Evolutionary conservation across 2,329 filamentous ascomycete species (phyloP), one percentile per base, ranked within the genome.

Genomic region (Penicillium sp.): DNA sequence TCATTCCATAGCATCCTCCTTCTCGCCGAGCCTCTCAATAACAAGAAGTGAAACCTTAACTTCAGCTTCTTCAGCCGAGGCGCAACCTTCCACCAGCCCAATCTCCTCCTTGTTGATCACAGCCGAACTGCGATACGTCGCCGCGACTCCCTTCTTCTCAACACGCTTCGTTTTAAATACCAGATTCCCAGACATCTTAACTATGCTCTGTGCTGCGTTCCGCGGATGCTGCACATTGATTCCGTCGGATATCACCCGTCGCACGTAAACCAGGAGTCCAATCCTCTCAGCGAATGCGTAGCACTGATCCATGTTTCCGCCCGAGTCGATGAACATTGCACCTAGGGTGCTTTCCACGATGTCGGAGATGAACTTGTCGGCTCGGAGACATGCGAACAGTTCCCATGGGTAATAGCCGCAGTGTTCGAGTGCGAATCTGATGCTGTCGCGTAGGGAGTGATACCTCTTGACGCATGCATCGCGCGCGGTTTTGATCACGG

Each of bases 361-460:
- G 68, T 96, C 92, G 0, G 88, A 92, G 70, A 88, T 87, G 69
- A 89, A 88, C 65, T 96, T 96, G 14, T 82, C 82, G 0, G 85
- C 79, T 13, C 80, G 77, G 0, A 95, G 75, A 0, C 81, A 77
- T 0, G 84, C 77, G 0, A 97, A 81, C 0, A 84, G 70, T 1
- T 81, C 76, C 92, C 92, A 97, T 0, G 92, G 94, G 63, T 92
- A 95, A 14, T 74, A 69, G 0, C 58, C 55, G 0, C 80, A 81
- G 0, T 69, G 43, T 0, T 71, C 44, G 9, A 95, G 73, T 0
- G 76, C 80, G 0, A 72, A 50, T 0, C 71, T 52, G 42, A 95
- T 76, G 1, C 58, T 62, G 0, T 69, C 69, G 6, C 81, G 76
- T 25, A 87, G 69, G 1, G 79, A 5, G 75, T 74, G 0, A 66